Evolutionary conservation across 352 stramenopile species (phyloP), one percentile per base, ranked within the genome.

Genomic region (Pythium chondricola): DNA sequence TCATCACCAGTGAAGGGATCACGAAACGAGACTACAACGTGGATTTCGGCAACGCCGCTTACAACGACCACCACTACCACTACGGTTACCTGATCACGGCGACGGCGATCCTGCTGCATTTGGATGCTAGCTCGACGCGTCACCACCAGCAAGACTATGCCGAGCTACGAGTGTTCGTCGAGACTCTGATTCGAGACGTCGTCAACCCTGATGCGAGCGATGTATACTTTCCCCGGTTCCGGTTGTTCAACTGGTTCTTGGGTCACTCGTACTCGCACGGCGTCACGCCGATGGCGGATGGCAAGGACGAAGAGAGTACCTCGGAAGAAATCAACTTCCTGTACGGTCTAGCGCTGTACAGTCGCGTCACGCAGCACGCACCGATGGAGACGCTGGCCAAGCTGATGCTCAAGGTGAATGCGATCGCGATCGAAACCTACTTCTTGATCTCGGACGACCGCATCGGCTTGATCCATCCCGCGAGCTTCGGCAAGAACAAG

Each of bases 51-150:
- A 88, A 88, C 62, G 69, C 66, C 39, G 71, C 73, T 40, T 88
- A 85, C 63, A 88, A 88, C 49, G 76, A 88, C 38, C 76, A 88
- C 56, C 76, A 88, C 57, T 88, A 76, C 43, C 76, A 88, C 61
- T 88, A 80, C 56, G 76, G 76, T 41, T 88, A 88, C 57, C 77
- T 74, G 67, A 61, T 88, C 37, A 63, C 65, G 25, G 67, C 69
- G 20, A 56, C 56, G 26, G 71, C 74, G 31, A 79, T 86, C 41
- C 31, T 65, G 16, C 31, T 65, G 3, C 35, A 56, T 42, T 22
- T 65, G 6, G 49, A 59, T 22, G 40, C 77, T 63, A 43, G 47
- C 25, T 38, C 52, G 62, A 22, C 52, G 61, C 45, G 65, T 76
- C 50, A 84, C 75, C 38, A 48, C 30, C 33, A 68, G 53, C 52